Base-by-base conservation (phyloP, 345 rosid genomes). In the Iberis pinnata region DNA sequence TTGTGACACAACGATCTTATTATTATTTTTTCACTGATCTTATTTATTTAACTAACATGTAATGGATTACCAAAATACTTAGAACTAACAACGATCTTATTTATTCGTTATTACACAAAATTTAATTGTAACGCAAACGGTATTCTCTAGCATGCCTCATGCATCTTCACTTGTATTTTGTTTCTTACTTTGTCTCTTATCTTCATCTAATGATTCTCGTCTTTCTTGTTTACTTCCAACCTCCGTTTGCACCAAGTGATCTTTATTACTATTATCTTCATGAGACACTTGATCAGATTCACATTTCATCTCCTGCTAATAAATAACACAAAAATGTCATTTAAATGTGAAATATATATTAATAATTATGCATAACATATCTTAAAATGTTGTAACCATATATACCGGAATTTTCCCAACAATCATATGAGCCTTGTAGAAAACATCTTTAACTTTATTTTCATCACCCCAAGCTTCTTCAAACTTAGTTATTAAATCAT, bases 381-480 rank as follows among this genome's bases (percentile, higher is more conserved):
- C 12, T 25, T 43, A 9, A 36, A 1, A 53, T 62, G 22, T 25
- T 18, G 38, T 7, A 37, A 13, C 15, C 27, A 22, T 22, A 22
- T 61, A 39, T 63, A 54, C 71, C 55, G 12, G 22, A 37, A 27
- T 2, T 40, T 69, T 76, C 0, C 96, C 92, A 1, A 76, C 87
- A 36, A 78, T 71, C 92, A 83, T 75, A 56, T 74, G 81, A n/a
- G 77, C 80, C 70, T 83, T 79, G 60, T 59, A 75, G 40, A 2
- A 60, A 7, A 79, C 52, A 18, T 73, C 59, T 53, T 79, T 65
- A 15, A 79, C 81, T 73, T 67, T 58, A 14, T 29, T 6, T 12
- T 67, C 17, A 9, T 79, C 84, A 24, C 86, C 95, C 84, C 84
- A 79, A 29, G 86, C 86, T 15, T 4, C 49, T 61, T 71, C 78